Percentiles rank a stretch among this genome's conserved stretches.
phyloP scores from a whole-genome alignment of 164 flowering plant genomes.

The Stephania japonica region DNA sequence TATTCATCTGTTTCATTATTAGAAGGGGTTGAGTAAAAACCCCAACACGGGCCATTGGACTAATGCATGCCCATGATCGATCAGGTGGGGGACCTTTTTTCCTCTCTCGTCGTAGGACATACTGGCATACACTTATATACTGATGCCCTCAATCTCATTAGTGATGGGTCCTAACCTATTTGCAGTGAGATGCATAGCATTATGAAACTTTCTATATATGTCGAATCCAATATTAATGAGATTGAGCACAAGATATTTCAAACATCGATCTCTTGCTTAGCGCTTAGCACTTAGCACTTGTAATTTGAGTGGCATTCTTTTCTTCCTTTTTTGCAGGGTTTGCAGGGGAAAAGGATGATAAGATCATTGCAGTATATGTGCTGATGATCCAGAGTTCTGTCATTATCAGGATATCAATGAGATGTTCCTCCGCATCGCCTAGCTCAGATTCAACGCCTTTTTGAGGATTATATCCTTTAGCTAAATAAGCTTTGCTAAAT shows the following conservation, averaged over 20 bases:
- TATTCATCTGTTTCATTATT: too few relatives aligned
- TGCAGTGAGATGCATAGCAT: not conserved
- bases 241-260: not conserved
- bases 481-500: too few relatives aligned
- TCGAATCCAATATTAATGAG: not conserved
- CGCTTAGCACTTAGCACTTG: not conserved
- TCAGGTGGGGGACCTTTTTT: conserved; percentile 43
- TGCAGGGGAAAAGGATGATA: conserved; percentile 22
- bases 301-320: not conserved
- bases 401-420: conserved; percentile 78
- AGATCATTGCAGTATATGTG: conserved; percentile 36
- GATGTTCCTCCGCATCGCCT: conserved; percentile 85
- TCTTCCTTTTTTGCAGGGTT: conserved; percentile 10
- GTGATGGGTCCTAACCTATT: not conserved
- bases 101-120: not conserved
- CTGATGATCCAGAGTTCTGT: conserved; percentile 89
- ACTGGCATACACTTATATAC: not conserved
- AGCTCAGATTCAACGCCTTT: conserved; percentile 85
- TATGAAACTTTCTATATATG: not conserved
- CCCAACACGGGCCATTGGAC: conserved; percentile 88
- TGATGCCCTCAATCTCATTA: not conserved
- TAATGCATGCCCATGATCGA: conserved; percentile 97
- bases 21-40: too few relatives aligned
- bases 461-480: conserved; percentile 82
- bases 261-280: not conserved